These are phyloP conservation scores for Dillenia suffruticosa DNA, from an alignment of 164 flowering plant species.

Conservation along the genomic window DNA sequence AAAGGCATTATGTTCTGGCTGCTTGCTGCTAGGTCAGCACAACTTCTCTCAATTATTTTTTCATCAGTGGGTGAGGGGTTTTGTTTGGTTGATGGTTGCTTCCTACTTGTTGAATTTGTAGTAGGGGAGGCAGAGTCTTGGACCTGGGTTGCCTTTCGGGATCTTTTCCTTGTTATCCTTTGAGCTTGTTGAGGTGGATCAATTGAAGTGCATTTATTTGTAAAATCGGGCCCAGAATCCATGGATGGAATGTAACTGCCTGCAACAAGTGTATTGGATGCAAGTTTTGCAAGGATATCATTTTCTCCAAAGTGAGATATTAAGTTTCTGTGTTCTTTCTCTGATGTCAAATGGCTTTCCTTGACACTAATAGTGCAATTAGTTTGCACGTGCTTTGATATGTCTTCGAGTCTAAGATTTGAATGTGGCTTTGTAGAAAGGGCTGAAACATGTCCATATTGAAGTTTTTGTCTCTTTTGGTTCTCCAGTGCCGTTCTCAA, in stretches of 20 bases:
- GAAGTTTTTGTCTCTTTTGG: slow-evolving; percentile 51
- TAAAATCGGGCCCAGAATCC: slow-evolving; percentile 1
- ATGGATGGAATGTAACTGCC: slow-evolving; percentile 6
- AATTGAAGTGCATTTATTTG: slow-evolving; percentile 14
- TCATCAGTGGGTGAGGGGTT: slow-evolving; percentile 2
- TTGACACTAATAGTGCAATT: slow-evolving; percentile 6
- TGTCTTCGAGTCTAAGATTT: slow-evolving; percentile 9
- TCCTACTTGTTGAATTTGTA: slow-evolving; percentile 14
- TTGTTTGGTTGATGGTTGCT: slow-evolving; percentile 9
- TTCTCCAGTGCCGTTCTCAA: slow-evolving; percentile 24
- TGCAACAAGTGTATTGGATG: background rate
- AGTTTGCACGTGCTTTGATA: slow-evolving; percentile 1
- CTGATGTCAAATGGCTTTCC: slow-evolving; percentile 10
- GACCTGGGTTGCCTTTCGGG: slow-evolving; percentile 28
- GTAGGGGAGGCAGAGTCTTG: slow-evolving; percentile 26
- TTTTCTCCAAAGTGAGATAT: background rate
- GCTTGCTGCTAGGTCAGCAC: slow-evolving; percentile 6
- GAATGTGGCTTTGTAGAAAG: slow-evolving; percentile 16
- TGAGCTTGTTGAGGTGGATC: slow-evolving; percentile 4
- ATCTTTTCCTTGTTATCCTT: slow-evolving; percentile 33
- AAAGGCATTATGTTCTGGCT: slow-evolving; percentile 29
- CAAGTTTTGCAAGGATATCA: background rate
- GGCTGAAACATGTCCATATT: slow-evolving; percentile 20
- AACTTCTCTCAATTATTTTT: slow-evolving; percentile 9
- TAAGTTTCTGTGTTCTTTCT: background rate